These are phyloP conservation scores for Daldinia vernicosa DNA, from an alignment of 495 filamentous ascomycete genomes.

Conservation along the genomic window DNA sequence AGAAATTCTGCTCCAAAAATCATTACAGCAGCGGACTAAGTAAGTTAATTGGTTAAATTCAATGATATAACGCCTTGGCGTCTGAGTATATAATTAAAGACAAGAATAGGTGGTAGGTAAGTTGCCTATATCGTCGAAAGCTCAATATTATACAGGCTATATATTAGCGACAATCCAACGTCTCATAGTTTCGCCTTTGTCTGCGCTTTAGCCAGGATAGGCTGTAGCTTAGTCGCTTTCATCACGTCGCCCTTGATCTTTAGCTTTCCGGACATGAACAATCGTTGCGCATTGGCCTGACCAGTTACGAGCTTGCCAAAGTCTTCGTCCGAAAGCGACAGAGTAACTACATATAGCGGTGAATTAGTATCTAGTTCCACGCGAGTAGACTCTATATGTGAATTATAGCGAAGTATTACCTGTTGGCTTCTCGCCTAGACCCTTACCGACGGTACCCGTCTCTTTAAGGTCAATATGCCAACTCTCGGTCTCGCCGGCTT, in stretches of 20 bases:
- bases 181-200: slow-evolving; percentile 83
- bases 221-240: slow-evolving; percentile 98
- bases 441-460: slow-evolving; percentile 82
- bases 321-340: slow-evolving; percentile 84
- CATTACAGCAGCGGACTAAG: not conserved
- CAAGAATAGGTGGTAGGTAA: not conserved
- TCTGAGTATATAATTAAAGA: not conserved
- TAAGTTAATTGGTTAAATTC: not conserved
- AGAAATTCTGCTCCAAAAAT: no score
- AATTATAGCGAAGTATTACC: slow-evolving; percentile 58
- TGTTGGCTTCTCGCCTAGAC: slow-evolving; percentile 79
- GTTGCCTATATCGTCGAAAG: slow-evolving; percentile 1
- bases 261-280: slow-evolving; percentile 97
- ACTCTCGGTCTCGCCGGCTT: slow-evolving; percentile 74
- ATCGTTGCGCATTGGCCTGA: slow-evolving; percentile 90
- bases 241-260: slow-evolving; percentile 99
- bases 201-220: slow-evolving; percentile 88
- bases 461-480: slow-evolving; percentile 98
- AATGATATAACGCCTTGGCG: not conserved
- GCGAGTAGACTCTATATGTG: not conserved
- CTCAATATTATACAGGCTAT: slow-evolving; percentile 1
- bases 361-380: slow-evolving; percentile 14
- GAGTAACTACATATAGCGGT: slow-evolving; percentile 68
- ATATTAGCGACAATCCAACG: slow-evolving; percentile 4
- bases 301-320: slow-evolving; percentile 83